Base-by-base conservation (phyloP, 2,329 filamentous ascomycete species). In the Botrytis fragariae region DNA sequence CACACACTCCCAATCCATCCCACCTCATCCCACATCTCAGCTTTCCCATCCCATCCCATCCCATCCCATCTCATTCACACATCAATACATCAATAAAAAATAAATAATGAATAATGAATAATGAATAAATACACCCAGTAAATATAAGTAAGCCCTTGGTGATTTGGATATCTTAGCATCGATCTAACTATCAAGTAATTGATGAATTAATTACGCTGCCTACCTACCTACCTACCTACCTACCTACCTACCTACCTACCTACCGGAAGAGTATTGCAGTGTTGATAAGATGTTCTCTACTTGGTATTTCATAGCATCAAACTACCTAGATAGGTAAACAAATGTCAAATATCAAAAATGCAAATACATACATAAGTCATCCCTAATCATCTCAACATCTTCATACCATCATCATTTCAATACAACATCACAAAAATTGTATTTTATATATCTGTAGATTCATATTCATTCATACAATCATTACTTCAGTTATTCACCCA, bases 381-480 rank as follows among this genome's bases (percentile, higher is more conserved):
- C 25, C 25, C 48, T n/a, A 7, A 54, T 12, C 4, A 54, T 54
- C n/a, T 18, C 20, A 4, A 5, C 20, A 16, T 48, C 32, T 25
- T 48, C 29, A 7, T 2, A 48, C 18, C 9, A 25, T 32, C 29
- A 32, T 18, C 62, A 64, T 44, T 48, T 54, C 51, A 29, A 29
- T 1, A 25, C 48, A 20, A 35, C 32, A 62, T 32, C 10, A 64
- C 10, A 18, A 51, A 67, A 51, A 8, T 1, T 12, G 39, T 18
- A 44, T 44, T 44, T 8, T n/a, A 54, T 3, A 35, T 29, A 39
- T 67, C 45, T 8, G 14, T 54, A 68, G 62, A 65, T 65, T 65
- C 62, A 37, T 68, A 68, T 57, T 42, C 37, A 57, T 42, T 68
- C 35, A 68, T 68, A 29, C 18, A 68, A 42, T 68, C 48, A 42